phyloP scores from a whole-genome alignment of 2,329 filamentous ascomycete genomes.

The Cordyceps militaris region DNA sequence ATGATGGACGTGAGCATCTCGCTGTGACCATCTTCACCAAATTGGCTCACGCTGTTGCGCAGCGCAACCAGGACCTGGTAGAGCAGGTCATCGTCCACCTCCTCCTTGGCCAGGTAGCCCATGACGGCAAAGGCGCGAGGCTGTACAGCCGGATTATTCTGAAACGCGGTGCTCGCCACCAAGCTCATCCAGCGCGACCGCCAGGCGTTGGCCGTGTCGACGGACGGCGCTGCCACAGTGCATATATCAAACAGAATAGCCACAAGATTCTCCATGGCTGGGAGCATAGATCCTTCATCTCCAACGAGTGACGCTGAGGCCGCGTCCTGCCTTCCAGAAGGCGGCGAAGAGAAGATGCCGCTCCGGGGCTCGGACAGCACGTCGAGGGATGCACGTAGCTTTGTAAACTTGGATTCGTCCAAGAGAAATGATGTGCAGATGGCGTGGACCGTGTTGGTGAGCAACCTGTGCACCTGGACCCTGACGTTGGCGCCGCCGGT shows the following conservation, averaged over 20 bases:
- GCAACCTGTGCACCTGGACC: conserved; percentile 52
- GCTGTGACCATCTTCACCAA: conserved; percentile 55
- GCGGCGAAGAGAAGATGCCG: conserved; percentile 48
- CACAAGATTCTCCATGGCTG: conserved; percentile 55
- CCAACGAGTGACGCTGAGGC: conserved; percentile 48
- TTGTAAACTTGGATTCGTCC: conserved; percentile 51
- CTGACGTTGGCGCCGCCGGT: conserved; percentile 53
- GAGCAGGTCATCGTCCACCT: conserved; percentile 63
- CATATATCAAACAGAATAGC: conserved; percentile 57
- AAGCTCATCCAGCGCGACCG: conserved; percentile 67
- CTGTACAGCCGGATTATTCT: conserved; percentile 65
- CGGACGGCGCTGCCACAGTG: conserved; percentile 53
- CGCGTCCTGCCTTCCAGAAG: conserved; percentile 41
- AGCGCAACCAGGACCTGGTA: conserved; percentile 65
- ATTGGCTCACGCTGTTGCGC: conserved; percentile 57
- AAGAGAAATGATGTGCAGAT: conserved; percentile 59
- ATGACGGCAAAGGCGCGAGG: conserved; percentile 63
- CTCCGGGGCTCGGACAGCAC: conserved; percentile 52
- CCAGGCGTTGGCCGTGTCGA: conserved; percentile 62
- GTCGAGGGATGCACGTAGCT: conserved; percentile 49
- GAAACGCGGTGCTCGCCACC: conserved; percentile 64
- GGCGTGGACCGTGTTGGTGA: conserved; percentile 62
- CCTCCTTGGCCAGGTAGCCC: conserved; percentile 63
- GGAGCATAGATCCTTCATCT: conserved; percentile 44
- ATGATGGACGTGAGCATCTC: conserved; percentile 65